Conservation (phyloP, 768 basidiomycete genomes). For the Lentinula aciculospora region DNA sequence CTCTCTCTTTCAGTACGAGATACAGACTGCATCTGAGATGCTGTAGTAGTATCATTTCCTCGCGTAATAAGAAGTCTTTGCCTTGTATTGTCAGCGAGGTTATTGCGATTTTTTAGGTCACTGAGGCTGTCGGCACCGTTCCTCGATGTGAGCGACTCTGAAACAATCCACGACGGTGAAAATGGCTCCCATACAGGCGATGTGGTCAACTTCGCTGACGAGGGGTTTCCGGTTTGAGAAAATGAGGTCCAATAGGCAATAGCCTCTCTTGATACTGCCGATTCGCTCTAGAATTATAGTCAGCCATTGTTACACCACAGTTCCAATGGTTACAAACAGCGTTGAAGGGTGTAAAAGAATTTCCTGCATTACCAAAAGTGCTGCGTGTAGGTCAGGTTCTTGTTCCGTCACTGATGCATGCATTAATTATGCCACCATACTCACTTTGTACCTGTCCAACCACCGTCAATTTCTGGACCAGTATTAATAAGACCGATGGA, state of each 20-base stretch:
- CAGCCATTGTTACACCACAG: background rate
- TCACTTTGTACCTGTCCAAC: slow-evolving; percentile 24
- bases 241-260: slow-evolving; percentile 44
- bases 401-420: background rate
- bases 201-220: slow-evolving; percentile 12
- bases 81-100: slow-evolving; percentile 10
- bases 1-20: slow-evolving; percentile 24
- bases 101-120: background rate
- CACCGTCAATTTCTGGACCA: too few relatives aligned
- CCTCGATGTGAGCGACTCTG: background rate
- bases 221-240: slow-evolving; percentile 23
- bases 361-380: slow-evolving; percentile 24
- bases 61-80: slow-evolving; percentile 20
- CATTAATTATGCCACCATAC: background rate
- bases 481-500: background rate
- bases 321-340: slow-evolving; percentile 14
- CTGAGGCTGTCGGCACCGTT: background rate
- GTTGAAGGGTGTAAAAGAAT: slow-evolving; percentile 32
- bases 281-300: slow-evolving; percentile 25
- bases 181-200: slow-evolving; percentile 24
- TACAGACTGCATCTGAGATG: slow-evolving; percentile 23
- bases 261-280: slow-evolving; percentile 28
- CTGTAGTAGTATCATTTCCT: slow-evolving; percentile 19
- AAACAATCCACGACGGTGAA: background rate
- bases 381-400: slow-evolving; percentile 9